phyloP scores from a whole-genome alignment of 306 rosid genomes.

The Senna siamea region DNA sequence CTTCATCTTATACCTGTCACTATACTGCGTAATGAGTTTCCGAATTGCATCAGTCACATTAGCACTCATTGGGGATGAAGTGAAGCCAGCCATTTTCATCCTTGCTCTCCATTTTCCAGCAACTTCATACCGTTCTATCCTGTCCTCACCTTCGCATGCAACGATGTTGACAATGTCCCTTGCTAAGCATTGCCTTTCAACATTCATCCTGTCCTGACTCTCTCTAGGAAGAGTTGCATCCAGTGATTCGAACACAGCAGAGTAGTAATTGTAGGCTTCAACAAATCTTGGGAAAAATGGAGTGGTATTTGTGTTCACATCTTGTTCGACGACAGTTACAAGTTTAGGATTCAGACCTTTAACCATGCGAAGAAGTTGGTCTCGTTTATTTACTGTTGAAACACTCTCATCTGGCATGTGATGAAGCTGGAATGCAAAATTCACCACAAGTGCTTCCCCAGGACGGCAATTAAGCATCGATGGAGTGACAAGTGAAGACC shows the following conservation, averaged over 20 bases:
- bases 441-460: conserved; percentile 85
- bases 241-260: conserved; percentile 86
- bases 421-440: conserved; percentile 94
- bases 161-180: conserved; percentile 88
- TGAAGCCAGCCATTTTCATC: conserved; percentile 93
- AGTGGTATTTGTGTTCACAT: conserved; percentile 86
- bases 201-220: conserved; percentile 91
- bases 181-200: conserved; percentile 92
- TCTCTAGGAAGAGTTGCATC: conserved; percentile 92
- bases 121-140: conserved; percentile 91
- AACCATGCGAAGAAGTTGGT: conserved; percentile 89
- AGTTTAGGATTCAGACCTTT: conserved; percentile 89
- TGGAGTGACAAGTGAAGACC: conserved; percentile 66
- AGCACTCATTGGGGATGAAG: conserved; percentile 58
- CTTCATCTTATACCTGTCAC: conserved; percentile 72
- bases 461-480: conserved; percentile 71
- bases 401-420: conserved; percentile 99
- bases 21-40: conserved; percentile 59
- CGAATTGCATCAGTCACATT: conserved; percentile 53
- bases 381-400: conserved; percentile 78
- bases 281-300: conserved; percentile 82
- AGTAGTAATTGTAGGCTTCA: conserved; percentile 84
- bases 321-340: conserved; percentile 93
- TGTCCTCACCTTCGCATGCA: conserved; percentile 92
- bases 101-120: conserved; percentile 99